These are phyloP conservation scores for Candida schatavii DNA, from an alignment of 805 yeast genomes.

Conservation along the genomic window DNA sequence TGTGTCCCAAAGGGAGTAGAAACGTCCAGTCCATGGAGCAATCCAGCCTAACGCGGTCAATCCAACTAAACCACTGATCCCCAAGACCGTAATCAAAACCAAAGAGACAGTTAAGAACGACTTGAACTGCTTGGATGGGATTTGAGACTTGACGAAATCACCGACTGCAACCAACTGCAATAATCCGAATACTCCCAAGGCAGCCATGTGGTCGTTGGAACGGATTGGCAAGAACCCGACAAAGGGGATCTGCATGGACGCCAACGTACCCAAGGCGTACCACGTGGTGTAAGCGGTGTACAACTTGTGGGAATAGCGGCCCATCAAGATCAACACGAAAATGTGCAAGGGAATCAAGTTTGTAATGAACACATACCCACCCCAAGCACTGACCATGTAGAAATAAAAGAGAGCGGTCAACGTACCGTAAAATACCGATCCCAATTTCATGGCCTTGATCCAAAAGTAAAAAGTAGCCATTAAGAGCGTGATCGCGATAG, in stretches of 20 bases:
- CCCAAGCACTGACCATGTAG: conserved; percentile 99
- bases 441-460: conserved; percentile 91
- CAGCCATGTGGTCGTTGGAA: conserved; percentile 98
- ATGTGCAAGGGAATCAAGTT: conserved; percentile 95
- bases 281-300: conserved; percentile 94
- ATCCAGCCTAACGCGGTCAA: conserved; percentile 90
- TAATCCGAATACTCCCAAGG: conserved; percentile 94
- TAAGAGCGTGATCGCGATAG: conserved; percentile 92
- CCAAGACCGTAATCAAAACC: conserved; percentile 52
- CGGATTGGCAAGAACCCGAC: conserved; percentile 97
- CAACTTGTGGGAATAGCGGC: conserved; percentile 78
- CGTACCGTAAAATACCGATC: conserved; percentile 81
- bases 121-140: conserved; percentile 71
- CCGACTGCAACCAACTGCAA: conserved; percentile 88
- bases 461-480: conserved; percentile 95
- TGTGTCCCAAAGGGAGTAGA: conserved; percentile 98
- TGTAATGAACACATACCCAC: conserved; percentile 98
- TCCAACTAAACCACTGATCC: conserved; percentile 67
- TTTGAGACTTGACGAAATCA: conserved; percentile 70
- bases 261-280: conserved; percentile 96
- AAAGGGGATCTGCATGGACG: conserved; percentile 98
- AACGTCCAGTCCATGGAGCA: conserved; percentile 99
- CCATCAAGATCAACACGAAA: conserved; percentile 87
- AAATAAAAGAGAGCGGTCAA: conserved; percentile 86
- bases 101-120: conserved; percentile 63